Conservation (phyloP, 306 rosid species). For the Carpinus fangiana region DNA sequence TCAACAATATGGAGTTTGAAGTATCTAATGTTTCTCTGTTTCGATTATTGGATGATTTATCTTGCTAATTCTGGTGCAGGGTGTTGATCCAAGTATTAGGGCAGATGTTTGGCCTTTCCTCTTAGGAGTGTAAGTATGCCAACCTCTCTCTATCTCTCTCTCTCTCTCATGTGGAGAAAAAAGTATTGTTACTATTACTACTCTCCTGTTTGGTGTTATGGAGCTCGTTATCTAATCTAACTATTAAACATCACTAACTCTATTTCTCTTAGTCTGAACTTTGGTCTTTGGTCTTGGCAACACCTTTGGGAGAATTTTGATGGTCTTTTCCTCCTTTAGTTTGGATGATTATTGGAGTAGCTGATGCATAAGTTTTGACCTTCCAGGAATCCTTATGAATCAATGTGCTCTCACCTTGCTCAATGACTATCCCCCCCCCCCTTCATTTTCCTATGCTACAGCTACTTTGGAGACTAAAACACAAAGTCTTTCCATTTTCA, state of each 20-base stretch:
- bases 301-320: slow-evolving; percentile 10
- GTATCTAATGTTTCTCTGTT: slow-evolving; percentile 13
- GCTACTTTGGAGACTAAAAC: not conserved
- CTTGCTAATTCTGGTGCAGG: slow-evolving; percentile 52
- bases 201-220: slow-evolving; percentile 2
- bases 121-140: slow-evolving; percentile 90
- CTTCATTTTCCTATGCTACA: not conserved
- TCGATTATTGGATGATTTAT: slow-evolving; percentile 25
- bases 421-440: not conserved
- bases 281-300: slow-evolving; percentile 20
- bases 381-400: not conserved
- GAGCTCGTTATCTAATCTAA: slow-evolving; percentile 5
- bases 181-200: not conserved
- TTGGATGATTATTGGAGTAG: not conserved
- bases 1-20: not conserved
- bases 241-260: not conserved
- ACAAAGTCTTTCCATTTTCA: not conserved
- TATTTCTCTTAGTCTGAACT: not conserved
- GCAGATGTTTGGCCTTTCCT: slow-evolving; percentile 99
- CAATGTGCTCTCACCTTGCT: not conserved
- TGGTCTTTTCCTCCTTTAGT: slow-evolving; percentile 12
- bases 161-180: not conserved
- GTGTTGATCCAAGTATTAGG: slow-evolving; percentile 88
- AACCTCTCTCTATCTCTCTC: slow-evolving; percentile 12
- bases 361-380: not conserved